phyloP scores from a whole-genome alignment of 2,329 filamentous ascomycete species.

The Zasmidium cellare region DNA sequence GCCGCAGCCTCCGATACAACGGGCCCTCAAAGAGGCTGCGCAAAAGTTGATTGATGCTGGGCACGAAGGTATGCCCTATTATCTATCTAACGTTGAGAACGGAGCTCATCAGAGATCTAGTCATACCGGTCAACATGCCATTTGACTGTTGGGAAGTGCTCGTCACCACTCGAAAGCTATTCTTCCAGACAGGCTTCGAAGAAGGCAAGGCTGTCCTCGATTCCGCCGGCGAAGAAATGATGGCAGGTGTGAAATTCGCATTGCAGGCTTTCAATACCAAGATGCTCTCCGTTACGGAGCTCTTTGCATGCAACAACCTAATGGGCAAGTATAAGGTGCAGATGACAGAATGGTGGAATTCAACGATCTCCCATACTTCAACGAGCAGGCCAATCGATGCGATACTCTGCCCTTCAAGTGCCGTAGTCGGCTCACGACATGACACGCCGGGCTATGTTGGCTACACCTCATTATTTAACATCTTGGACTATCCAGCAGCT shows the following conservation, averaged over 20 bases:
- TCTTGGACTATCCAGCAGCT: neutral
- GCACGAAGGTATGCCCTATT: neutral
- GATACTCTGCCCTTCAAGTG: neutral
- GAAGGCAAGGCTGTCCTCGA: neutral
- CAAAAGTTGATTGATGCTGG: neutral
- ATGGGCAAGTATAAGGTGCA: neutral
- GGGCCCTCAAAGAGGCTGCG: neutral
- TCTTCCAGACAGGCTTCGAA: neutral
- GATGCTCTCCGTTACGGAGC: neutral
- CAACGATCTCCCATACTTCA: neutral
- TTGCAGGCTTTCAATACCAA: neutral
- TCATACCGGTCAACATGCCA: neutral
- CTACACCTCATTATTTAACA: neutral
- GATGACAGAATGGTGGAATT: neutral
- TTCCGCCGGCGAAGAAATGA: neutral
- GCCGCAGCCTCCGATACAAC: neutral
- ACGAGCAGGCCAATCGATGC: neutral
- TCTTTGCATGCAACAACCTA: neutral
- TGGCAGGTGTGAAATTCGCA: neutral
- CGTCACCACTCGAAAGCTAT: neutral
- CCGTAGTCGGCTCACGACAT: neutral
- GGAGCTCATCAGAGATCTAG: neutral
- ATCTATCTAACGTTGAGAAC: neutral
- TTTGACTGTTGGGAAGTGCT: neutral
- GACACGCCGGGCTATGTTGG: neutral